These are phyloP conservation scores for Debaryomyces sp. DNA, from an alignment of 1,139 yeast genomes.

Conservation along the genomic window DNA sequence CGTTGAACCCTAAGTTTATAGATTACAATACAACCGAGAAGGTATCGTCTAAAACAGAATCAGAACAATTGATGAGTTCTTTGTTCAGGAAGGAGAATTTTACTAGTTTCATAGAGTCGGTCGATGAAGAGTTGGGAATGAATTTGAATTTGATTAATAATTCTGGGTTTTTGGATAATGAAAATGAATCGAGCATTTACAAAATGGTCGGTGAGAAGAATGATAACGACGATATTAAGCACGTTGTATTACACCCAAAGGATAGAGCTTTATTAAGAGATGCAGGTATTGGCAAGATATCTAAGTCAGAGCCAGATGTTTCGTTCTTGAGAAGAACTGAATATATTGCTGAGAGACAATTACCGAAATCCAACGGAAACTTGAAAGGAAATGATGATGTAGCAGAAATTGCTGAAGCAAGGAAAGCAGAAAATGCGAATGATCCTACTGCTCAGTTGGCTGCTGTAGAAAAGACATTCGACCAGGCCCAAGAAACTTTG, in stretches of 20 bases:
- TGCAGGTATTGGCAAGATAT: slow-evolving; percentile 57
- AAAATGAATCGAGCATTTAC: slow-evolving; percentile 51
- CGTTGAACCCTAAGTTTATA: slow-evolving; percentile 84
- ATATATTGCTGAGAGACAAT: slow-evolving; percentile 62
- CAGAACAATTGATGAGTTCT: slow-evolving; percentile 69
- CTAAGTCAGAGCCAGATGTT: slow-evolving; percentile 63
- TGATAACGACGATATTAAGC: slow-evolving; percentile 22
- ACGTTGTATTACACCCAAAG: slow-evolving; percentile 63
- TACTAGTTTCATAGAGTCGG: slow-evolving; percentile 60
- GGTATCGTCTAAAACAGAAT: slow-evolving; percentile 47
- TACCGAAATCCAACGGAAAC: slow-evolving; percentile 19
- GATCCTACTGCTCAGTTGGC: slow-evolving; percentile 68
- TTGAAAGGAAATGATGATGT: slow-evolving; percentile 8
- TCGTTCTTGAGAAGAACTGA: slow-evolving; percentile 93
- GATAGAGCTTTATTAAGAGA: slow-evolving; percentile 81
- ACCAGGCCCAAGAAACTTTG: slow-evolving; percentile 53
- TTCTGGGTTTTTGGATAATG: slow-evolving; percentile 69
- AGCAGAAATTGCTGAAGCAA: slow-evolving; percentile 13
- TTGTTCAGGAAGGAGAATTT: slow-evolving; percentile 79
- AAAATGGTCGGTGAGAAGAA: slow-evolving; percentile 22
- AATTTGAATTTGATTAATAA: slow-evolving; percentile 71
- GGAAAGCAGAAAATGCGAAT: slow-evolving; percentile 33
- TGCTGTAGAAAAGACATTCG: slow-evolving; percentile 79
- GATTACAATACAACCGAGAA: slow-evolving; percentile 50
- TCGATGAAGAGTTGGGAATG: slow-evolving; percentile 78